Conservation (phyloP, 495 filamentous ascomycete genomes). For the Glarea lozoyensis region DNA sequence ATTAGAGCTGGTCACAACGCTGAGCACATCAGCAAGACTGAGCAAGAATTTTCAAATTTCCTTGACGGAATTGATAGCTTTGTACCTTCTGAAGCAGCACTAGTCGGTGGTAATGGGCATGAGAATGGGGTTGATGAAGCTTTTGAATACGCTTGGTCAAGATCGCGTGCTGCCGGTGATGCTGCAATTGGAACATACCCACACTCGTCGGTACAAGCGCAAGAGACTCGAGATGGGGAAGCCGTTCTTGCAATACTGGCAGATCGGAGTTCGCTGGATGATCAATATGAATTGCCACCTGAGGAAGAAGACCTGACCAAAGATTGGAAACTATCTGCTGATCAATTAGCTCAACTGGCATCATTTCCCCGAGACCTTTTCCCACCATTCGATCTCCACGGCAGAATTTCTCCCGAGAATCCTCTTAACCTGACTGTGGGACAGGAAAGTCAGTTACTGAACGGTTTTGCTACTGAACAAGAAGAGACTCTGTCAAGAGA, state of each 20-base stretch:
- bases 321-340: constrained; percentile 27
- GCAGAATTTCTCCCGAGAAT: constrained; percentile 9
- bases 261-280: constrained; percentile 7
- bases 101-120: background rate
- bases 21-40: constrained; percentile 27
- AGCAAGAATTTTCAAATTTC: constrained; percentile 36
- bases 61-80: constrained; percentile 26
- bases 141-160: constrained; percentile 8
- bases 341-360: constrained; percentile 15
- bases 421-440: constrained; percentile 18
- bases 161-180: background rate
- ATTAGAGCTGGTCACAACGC: constrained; percentile 19
- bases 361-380: constrained; percentile 14
- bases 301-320: constrained; percentile 5
- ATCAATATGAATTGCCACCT: constrained; percentile 4
- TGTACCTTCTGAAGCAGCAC: constrained; percentile 9
- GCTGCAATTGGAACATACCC: background rate
- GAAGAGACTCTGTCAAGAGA: constrained; percentile 29
- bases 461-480: background rate
- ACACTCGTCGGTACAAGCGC: constrained; percentile 21
- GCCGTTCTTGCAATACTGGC: constrained; percentile 32
- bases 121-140: background rate
- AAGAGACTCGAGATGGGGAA: constrained; percentile 32
- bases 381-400: constrained; percentile 3
- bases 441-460: background rate